Conservation (phyloP, 2,329 filamentous ascomycete species). For the Colletotrichum viniferum region DNA sequence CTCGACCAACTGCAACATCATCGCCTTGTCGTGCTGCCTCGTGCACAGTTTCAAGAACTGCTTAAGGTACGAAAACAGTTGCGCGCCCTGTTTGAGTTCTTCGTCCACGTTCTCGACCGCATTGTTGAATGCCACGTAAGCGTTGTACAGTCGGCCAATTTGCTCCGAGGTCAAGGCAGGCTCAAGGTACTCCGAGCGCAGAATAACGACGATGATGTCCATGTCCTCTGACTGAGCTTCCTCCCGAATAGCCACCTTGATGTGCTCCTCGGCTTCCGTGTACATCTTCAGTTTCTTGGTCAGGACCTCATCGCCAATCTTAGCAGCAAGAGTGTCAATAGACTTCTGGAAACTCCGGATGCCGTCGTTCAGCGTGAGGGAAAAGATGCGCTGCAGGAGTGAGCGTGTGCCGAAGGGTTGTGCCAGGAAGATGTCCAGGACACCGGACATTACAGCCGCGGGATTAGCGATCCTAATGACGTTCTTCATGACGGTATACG, state of each 20-base stretch:
- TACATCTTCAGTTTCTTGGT: slow-evolving; percentile 84
- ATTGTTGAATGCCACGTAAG: slow-evolving; percentile 94
- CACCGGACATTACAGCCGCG: slow-evolving; percentile 93
- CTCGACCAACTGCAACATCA: slow-evolving; percentile 96
- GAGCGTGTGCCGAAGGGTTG: slow-evolving; percentile 92
- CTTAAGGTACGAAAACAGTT: slow-evolving; percentile 93
- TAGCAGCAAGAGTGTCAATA: slow-evolving; percentile 77
- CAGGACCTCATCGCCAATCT: slow-evolving; percentile 82
- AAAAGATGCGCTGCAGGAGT: slow-evolving; percentile 92
- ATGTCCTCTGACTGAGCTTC: slow-evolving; percentile 77
- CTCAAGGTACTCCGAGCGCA: slow-evolving; percentile 77
- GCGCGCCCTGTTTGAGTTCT: slow-evolving; percentile 85
- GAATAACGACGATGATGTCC: slow-evolving; percentile 84
- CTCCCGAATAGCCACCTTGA: slow-evolving; percentile 75
- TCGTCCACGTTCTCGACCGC: slow-evolving; percentile 90
- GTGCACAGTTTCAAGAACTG: slow-evolving; percentile 92
- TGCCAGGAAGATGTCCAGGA: slow-evolving; percentile 93
- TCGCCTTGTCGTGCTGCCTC: slow-evolving; percentile 89
- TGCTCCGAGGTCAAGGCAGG: slow-evolving; percentile 76
- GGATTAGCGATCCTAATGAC: slow-evolving; percentile 96
- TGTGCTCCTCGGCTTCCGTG: slow-evolving; percentile 72
- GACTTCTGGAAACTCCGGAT: slow-evolving; percentile 85
- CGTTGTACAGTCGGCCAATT: slow-evolving; percentile 86
- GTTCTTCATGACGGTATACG: slow-evolving; percentile 93
- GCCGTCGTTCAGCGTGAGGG: slow-evolving; percentile 87